phyloP scores from a whole-genome alignment of 306 rosid species.

The Arachis hypogaea region DNA sequence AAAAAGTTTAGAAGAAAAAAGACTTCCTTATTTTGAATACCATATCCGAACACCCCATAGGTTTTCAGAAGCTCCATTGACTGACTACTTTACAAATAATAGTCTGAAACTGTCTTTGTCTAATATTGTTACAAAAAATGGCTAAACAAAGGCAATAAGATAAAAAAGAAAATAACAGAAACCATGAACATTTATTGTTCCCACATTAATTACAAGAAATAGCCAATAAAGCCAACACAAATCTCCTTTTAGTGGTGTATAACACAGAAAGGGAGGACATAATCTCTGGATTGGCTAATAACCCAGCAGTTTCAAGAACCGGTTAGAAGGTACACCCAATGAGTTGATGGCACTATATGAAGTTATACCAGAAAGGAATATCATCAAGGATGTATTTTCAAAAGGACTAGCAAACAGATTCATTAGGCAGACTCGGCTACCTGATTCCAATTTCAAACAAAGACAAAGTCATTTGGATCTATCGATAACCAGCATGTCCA shows the following conservation, averaged over 20 bases:
- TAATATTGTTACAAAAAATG: constrained; percentile 4
- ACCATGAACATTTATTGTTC: constrained; percentile 10
- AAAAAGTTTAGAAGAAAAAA: too few species aligned
- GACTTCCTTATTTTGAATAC: too few species aligned
- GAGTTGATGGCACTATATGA: constrained; percentile 28
- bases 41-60: not conserved
- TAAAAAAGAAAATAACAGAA: not conserved
- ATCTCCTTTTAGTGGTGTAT: constrained; percentile 19
- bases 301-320: constrained; percentile 18
- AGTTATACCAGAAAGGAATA: constrained; percentile 20
- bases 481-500: not conserved
- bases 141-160: not conserved
- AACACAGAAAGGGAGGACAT: constrained; percentile 23
- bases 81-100: not conserved
- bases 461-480: constrained; percentile 2
- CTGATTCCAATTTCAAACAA: not conserved
- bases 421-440: not conserved
- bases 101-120: not conserved
- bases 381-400: not conserved
- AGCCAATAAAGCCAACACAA: constrained; percentile 18
- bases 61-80: constrained; percentile 13
- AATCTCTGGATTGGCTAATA: constrained; percentile 24
- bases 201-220: constrained; percentile 15
- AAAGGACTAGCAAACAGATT: constrained; percentile 4
- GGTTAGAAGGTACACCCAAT: constrained; percentile 24